phyloP scores from a whole-genome alignment of 2,329 filamentous ascomycete species.

The Atkinsonella hypoxylon region DNA sequence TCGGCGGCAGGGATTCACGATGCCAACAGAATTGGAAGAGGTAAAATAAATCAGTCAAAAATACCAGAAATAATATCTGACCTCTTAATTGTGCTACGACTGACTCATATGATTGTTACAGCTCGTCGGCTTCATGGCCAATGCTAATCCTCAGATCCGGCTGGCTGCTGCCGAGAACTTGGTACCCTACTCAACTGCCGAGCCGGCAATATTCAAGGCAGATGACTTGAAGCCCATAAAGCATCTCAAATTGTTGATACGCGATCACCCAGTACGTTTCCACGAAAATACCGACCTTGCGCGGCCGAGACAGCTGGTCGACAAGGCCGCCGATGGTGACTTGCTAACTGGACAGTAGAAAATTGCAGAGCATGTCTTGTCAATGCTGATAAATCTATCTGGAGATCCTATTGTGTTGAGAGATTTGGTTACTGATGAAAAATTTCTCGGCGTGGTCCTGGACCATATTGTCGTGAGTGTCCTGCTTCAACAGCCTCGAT shows the following conservation, averaged over 20 bases:
- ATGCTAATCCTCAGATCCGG: constrained; percentile 84
- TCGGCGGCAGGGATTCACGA: constrained; percentile 19
- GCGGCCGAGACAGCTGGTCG: too few species aligned
- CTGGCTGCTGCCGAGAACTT: constrained; percentile 77
- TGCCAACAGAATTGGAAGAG: constrained; percentile 69
- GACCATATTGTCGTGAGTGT: constrained; percentile 57
- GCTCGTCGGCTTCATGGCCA: constrained; percentile 87
- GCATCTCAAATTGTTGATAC: constrained; percentile 76
- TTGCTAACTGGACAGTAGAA: constrained; percentile 35
- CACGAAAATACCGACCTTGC: neutral
- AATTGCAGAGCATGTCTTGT: constrained; percentile 87
- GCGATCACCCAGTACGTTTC: constrained; percentile 62
- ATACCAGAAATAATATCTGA: too few species aligned
- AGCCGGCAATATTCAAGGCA: constrained; percentile 74
- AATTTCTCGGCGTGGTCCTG: constrained; percentile 65
- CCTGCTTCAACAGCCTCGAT: neutral
- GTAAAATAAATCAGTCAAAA: constrained; percentile 27
- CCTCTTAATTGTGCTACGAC: too few species aligned
- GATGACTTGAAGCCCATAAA: constrained; percentile 67
- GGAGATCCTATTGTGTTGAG: constrained; percentile 66
- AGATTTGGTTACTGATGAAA: constrained; percentile 62
- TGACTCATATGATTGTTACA: constrained; percentile 21
- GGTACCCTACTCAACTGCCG: constrained; percentile 63
- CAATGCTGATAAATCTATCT: constrained; percentile 78
- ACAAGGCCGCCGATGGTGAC: neutral